Base-by-base conservation (phyloP, 2,329 filamentous ascomycete species). In the Paecilomyces fulvus region DNA sequence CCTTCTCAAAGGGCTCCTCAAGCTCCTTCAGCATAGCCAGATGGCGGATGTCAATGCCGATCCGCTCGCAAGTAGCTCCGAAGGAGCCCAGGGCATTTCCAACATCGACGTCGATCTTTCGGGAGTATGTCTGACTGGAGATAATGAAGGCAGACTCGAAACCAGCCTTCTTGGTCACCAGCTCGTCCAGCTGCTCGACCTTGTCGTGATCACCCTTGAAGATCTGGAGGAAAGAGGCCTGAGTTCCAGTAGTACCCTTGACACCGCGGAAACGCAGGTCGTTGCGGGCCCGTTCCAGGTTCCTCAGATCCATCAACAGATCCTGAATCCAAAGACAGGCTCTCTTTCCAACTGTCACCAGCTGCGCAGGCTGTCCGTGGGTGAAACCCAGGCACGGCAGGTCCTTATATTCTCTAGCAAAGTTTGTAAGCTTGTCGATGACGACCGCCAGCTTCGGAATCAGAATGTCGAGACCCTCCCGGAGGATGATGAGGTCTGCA, bases 71-170 rank as follows among this genome's bases (percentile, higher is more conserved):
- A 0, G 89, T 90, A n/a, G 89, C 81, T 23, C 89, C 91, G 53
- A 96, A 84, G 1, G 85, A 89, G 30, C 82, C 80, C 31, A 96
- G 77, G n/a, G 88, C 89, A 67, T 94, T 92, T 64, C 86, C 82
- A n/a, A 96, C 79, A 56, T 86, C 80, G 46, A 89, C 79, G 69
- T 96, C 91, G 55, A 96, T 86, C 75, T 94, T 94, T 60, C 90
- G 83, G 3, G 87, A 85, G 74, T 89, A 89, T 6, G 86, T 89
- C 68, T 92, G 88, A 20, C 83, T 84, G 7, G 85, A 87, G 57
- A 90, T 83, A 60, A 81, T 80, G 66, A 83, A 87, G 50, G 79
- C 78, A 30, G 78, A 78, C 49, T 72, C 70, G 69, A 88, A 88
- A 21, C 84, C 84, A n/a, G 84, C 82, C 70, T 87, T 87, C 68